These are phyloP conservation scores for Chalaropsis thielavioides DNA, from an alignment of 2,329 filamentous ascomycete genomes.

Conservation along the genomic window DNA sequence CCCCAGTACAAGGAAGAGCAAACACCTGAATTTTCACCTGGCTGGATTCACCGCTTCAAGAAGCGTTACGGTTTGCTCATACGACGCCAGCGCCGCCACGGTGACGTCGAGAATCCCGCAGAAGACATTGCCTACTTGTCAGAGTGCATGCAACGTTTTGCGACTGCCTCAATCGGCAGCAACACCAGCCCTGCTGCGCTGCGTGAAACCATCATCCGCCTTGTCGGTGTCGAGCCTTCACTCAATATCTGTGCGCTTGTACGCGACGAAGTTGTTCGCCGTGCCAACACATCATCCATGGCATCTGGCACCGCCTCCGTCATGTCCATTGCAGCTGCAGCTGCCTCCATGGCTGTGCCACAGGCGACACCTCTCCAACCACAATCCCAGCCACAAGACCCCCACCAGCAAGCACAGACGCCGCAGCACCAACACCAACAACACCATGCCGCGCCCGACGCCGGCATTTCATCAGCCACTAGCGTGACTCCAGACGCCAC, in stretches of 20 bases:
- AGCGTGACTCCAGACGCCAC: slow-evolving; percentile 11
- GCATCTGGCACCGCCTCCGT: background rate
- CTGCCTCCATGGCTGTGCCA: slow-evolving; percentile 20
- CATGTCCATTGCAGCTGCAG: slow-evolving; percentile 13
- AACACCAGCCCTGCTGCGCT: slow-evolving; percentile 45
- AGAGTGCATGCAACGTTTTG: slow-evolving; percentile 45
- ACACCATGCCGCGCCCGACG: slow-evolving; percentile 10
- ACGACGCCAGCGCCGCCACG: slow-evolving; percentile 39
- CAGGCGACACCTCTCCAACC: slow-evolving; percentile 6
- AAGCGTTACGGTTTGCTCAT: slow-evolving; percentile 47
- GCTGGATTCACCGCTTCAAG: slow-evolving; percentile 52
- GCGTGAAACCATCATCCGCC: slow-evolving; percentile 40
- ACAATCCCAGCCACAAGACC: background rate
- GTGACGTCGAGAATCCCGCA: slow-evolving; percentile 34
- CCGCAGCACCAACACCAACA: slow-evolving; percentile 13
- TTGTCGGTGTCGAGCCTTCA: slow-evolving; percentile 40
- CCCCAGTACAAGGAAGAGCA: slow-evolving; percentile 46
- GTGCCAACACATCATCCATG: background rate
- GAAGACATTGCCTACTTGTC: slow-evolving; percentile 46
- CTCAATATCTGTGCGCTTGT: slow-evolving; percentile 42
- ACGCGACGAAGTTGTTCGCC: slow-evolving; percentile 41
- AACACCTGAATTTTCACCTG: slow-evolving; percentile 47
- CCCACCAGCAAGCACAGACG: background rate
- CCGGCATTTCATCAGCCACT: slow-evolving; percentile 6
- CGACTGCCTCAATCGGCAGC: slow-evolving; percentile 32